Evolutionary conservation across 345 rosid species (phyloP).

Genomic region (Dipteronia sinensis): DNA sequence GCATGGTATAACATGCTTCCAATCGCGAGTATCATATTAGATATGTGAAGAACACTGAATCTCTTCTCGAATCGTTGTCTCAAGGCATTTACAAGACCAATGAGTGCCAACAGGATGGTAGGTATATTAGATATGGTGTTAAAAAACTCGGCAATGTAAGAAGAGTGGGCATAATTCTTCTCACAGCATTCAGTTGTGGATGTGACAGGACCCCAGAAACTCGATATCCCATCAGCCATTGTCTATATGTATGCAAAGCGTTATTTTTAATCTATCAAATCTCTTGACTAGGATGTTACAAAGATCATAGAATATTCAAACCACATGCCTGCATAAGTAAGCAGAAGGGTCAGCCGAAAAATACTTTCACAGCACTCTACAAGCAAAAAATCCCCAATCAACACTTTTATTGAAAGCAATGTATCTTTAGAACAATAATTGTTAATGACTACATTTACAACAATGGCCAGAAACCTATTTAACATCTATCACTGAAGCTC

Average conservation of each 20-base stretch:
- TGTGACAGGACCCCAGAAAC: constrained; percentile 97
- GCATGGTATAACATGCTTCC: constrained; percentile 96
- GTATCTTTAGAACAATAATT: not conserved
- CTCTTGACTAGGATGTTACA: not conserved
- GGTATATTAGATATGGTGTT: constrained; percentile 84
- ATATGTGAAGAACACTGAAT: constrained; percentile 85
- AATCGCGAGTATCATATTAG: constrained; percentile 82
- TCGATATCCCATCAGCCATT: constrained; percentile 79
- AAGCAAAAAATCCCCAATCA: not conserved
- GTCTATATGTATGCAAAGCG: constrained; percentile 5
- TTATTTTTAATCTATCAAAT: not conserved
- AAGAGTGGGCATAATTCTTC: constrained; percentile 68
- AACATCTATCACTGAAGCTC: not conserved
- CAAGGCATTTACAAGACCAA: constrained; percentile 79
- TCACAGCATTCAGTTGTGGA: constrained; percentile 83
- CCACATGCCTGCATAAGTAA: constrained; percentile 5
- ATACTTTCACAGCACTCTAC: not conserved
- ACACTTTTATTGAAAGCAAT: not conserved
- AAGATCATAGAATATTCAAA: constrained; percentile 8
- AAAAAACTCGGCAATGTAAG: constrained; percentile 87
- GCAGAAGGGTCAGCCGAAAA: not conserved
- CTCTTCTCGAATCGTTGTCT: constrained; percentile 95
- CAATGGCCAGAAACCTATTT: not conserved
- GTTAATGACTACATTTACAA: not conserved
- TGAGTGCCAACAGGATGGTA: constrained; percentile 71